Conservation (phyloP, 2,329 filamentous ascomycete species). For the Intubia oerlemansii region DNA sequence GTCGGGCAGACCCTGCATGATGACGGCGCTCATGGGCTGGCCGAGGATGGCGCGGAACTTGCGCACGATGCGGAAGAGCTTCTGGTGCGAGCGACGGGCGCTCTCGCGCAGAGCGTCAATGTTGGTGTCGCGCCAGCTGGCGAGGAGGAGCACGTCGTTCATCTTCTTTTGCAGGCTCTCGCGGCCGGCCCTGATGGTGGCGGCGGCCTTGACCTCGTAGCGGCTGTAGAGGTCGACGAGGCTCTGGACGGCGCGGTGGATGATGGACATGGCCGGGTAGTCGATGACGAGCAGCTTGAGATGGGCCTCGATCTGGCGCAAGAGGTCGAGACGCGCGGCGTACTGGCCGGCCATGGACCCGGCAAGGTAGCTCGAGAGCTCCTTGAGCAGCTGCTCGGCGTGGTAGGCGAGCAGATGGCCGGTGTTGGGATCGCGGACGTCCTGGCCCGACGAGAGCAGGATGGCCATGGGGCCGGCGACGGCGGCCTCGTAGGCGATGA, state of each 20-base stretch:
- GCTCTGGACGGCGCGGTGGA: constrained; percentile 48
- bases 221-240: constrained; percentile 57
- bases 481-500: constrained; percentile 79
- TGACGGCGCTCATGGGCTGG: constrained; percentile 48
- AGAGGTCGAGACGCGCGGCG: constrained; percentile 45
- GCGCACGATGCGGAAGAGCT: constrained; percentile 74
- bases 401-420: constrained; percentile 31
- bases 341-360: constrained; percentile 69
- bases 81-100: constrained; percentile 73
- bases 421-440: constrained; percentile 11
- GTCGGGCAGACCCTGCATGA: constrained; percentile 38
- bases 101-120: constrained; percentile 78
- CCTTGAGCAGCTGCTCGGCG: constrained; percentile 46
- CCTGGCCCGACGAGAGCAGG: constrained; percentile 34
- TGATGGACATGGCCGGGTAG: constrained; percentile 30
- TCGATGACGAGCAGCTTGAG: constrained; percentile 38
- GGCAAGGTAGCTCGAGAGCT: constrained; percentile 58
- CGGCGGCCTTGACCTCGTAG: constrained; percentile 44
- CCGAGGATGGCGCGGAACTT: constrained; percentile 70
- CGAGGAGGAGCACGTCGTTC: constrained; percentile 78
- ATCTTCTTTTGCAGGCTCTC: constrained; percentile 70
- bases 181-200: constrained; percentile 46
- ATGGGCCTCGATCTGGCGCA: constrained; percentile 44
- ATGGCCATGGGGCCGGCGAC: constrained; percentile 48
- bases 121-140: constrained; percentile 97